phyloP scores from a whole-genome alignment of 2,329 filamentous ascomycete genomes.

The Aspergillus pseudonomiae region DNA sequence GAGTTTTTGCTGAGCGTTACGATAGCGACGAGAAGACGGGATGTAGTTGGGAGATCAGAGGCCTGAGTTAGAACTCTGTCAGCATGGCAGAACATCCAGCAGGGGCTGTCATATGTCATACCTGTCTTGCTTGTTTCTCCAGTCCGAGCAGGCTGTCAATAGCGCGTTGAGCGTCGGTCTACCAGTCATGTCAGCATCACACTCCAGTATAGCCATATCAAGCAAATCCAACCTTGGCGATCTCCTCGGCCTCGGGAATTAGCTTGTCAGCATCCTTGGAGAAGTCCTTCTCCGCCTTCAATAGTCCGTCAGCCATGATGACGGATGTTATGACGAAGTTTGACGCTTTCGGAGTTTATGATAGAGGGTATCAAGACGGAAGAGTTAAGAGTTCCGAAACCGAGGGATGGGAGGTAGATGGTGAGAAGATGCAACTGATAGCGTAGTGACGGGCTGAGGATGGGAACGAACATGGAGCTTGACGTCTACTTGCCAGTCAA shows the following conservation, averaged over 20 bases:
- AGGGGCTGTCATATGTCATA: conserved; percentile 46
- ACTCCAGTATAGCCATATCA: not conserved
- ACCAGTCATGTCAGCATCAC: conserved; percentile 23
- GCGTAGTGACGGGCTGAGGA: conserved; percentile 5
- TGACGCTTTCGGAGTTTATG: conserved; percentile 13
- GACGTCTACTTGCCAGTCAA: conserved; percentile 24
- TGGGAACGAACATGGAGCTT: conserved; percentile 19
- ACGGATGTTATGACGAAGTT: conserved; percentile 24
- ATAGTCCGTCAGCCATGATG: conserved; percentile 77
- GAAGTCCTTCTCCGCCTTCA: conserved; percentile 99
- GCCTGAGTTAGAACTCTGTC: conserved; percentile 59
- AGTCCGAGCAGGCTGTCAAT: conserved; percentile 90
- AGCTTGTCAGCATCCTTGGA: conserved; percentile 92
- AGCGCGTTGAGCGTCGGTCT: conserved; percentile 75
- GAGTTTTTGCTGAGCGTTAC: conserved; percentile 93
- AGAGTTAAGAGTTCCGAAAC: conserved; percentile 7
- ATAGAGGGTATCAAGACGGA: not conserved
- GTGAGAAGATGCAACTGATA: conserved; percentile 17
- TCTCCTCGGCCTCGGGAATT: conserved; percentile 85
- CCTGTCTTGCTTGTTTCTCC: conserved; percentile 98
- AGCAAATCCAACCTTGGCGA: conserved; percentile 71
- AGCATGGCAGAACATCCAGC: not conserved
- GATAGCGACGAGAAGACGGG: conserved; percentile 81
- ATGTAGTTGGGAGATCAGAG: conserved; percentile 94
- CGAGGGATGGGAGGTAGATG: conserved; percentile 9